A percentile compares a stretch with the other conserved stretches of the same genome.
phyloP scores from a whole-genome alignment of 1,284 basidiomycete species.

The Exsudoporus floridanus region DNA sequence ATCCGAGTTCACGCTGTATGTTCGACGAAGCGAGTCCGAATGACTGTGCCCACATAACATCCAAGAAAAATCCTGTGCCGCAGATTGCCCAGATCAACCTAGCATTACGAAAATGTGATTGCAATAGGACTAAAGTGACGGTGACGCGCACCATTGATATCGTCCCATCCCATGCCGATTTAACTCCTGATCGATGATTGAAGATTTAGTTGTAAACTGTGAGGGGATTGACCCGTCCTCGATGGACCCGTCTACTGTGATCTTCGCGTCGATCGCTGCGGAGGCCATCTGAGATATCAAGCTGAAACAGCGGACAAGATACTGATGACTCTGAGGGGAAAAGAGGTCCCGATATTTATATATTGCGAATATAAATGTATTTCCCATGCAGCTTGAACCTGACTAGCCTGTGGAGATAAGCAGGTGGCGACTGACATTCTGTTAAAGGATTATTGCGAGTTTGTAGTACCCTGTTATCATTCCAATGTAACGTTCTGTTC shows the following conservation, averaged over 20 bases:
- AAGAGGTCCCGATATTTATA: neutral
- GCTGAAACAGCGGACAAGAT: neutral
- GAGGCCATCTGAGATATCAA: neutral
- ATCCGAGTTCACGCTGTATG: slow-evolving; percentile 20
- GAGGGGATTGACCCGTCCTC: neutral
- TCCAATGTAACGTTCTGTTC: too few relatives aligned
- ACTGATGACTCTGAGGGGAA: neutral
- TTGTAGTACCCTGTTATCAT: too few relatives aligned
- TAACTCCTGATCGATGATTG: slow-evolving; percentile 15
- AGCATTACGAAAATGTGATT: neutral
- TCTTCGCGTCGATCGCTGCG: neutral
- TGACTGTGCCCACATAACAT: slow-evolving; percentile 11
- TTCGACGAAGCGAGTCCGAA: neutral
- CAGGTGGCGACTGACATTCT: too few relatives aligned
- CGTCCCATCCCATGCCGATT: slow-evolving; percentile 17
- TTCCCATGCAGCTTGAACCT: too few relatives aligned
- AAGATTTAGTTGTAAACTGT: slow-evolving; percentile 9
- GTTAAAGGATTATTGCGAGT: too few relatives aligned
- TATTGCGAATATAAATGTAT: too few relatives aligned
- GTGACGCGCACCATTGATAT: slow-evolving; percentile 17
- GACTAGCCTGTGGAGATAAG: too few relatives aligned
- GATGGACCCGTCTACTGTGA: neutral
- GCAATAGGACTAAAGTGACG: neutral
- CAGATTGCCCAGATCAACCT: slow-evolving; percentile 23
- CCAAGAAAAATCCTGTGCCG: slow-evolving; percentile 11